Conservation (phyloP, 306 rosid genomes). For the Prinsepia uniflora region DNA sequence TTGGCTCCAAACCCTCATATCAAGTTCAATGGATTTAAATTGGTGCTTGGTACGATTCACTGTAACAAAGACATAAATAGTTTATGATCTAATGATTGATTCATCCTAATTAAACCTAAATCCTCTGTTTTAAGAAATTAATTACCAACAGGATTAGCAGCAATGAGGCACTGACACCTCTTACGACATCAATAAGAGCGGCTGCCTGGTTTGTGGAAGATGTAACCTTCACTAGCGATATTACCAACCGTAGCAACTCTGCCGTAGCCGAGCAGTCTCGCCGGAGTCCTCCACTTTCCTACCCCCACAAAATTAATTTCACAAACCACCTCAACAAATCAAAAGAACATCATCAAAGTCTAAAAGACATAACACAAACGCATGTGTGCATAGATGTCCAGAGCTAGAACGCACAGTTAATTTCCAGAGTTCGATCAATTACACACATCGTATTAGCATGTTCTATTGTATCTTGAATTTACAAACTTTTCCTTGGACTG, state of each 20-base stretch:
- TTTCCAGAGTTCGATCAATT: background rate
- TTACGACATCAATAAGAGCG: constrained; percentile 7
- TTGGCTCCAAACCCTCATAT: too few species aligned
- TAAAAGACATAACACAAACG: background rate
- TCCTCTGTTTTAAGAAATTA: background rate
- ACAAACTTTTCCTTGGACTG: too few species aligned
- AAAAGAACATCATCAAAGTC: background rate
- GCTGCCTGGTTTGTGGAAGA: constrained; percentile 11
- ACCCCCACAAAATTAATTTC: background rate
- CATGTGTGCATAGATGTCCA: background rate
- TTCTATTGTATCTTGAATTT: too few species aligned
- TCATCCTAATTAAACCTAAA: background rate
- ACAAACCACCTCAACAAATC: background rate
- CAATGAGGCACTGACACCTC: constrained; percentile 8
- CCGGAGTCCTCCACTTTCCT: constrained; percentile 13
- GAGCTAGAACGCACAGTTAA: constrained; percentile 1
- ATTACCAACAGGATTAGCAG: constrained; percentile 19
- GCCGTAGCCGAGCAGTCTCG: constrained; percentile 12
- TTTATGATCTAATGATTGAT: background rate
- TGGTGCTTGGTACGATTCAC: background rate
- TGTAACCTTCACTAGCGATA: background rate
- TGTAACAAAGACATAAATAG: background rate
- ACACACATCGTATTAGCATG: too few species aligned
- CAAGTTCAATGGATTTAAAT: too few species aligned
- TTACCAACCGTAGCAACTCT: constrained; percentile 12